Conservation (phyloP, 2,329 filamentous ascomycete species). For the Ceratocystis destructans region DNA sequence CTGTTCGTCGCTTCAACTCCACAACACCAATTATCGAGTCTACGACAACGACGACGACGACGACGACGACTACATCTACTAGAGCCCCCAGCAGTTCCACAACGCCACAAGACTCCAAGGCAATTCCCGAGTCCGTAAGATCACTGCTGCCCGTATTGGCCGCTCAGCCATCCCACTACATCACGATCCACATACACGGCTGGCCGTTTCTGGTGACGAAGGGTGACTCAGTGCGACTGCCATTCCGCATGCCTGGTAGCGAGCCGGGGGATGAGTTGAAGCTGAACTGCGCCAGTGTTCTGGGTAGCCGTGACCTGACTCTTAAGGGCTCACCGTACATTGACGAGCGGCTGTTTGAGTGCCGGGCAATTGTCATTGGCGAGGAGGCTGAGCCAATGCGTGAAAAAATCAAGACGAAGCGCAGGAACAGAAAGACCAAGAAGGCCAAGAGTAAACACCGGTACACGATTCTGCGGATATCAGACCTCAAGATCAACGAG, state of each 20-base stretch:
- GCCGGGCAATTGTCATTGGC: slow-evolving; percentile 71
- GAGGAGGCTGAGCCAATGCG: slow-evolving; percentile 69
- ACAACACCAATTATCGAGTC: slow-evolving; percentile 16
- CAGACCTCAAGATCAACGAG: slow-evolving; percentile 56
- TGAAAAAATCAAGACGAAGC: slow-evolving; percentile 68
- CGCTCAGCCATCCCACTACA: slow-evolving; percentile 62
- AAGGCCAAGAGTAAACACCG: slow-evolving; percentile 78
- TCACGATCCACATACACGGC: slow-evolving; percentile 66
- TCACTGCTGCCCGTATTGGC: slow-evolving; percentile 55
- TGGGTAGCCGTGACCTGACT: slow-evolving; percentile 84
- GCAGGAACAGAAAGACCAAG: slow-evolving; percentile 58
- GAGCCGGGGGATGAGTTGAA: slow-evolving; percentile 72
- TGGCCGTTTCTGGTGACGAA: slow-evolving; percentile 65
- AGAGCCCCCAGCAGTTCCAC: slow-evolving; percentile 24
- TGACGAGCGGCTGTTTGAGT: slow-evolving; percentile 72
- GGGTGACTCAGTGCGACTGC: slow-evolving; percentile 62
- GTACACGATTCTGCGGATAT: slow-evolving; percentile 74
- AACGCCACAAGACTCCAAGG: slow-evolving; percentile 37
- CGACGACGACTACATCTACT: slow-evolving; percentile 26
- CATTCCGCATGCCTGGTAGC: slow-evolving; percentile 65
- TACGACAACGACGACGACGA: slow-evolving; percentile 25
- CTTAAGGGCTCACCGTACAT: slow-evolving; percentile 70
- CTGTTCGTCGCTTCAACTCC: slow-evolving; percentile 29
- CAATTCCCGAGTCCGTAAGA: slow-evolving; percentile 38
- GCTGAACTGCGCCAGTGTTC: slow-evolving; percentile 66